Evolutionary conservation across 116 monocot species (phyloP).

Genomic region (Zostera marina): DNA sequence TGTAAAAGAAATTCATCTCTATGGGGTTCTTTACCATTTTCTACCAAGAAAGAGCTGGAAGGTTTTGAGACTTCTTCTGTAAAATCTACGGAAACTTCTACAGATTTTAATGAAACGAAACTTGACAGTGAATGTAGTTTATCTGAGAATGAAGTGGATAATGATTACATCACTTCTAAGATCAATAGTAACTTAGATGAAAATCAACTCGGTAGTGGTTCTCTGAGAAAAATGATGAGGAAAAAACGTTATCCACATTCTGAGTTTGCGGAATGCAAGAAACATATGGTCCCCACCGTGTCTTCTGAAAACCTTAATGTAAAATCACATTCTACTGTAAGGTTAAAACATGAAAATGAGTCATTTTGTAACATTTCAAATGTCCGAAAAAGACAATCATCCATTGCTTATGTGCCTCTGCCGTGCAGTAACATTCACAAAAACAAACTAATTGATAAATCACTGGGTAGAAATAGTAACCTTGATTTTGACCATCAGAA

Average conservation of each 20-base stretch:
- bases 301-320: not conserved
- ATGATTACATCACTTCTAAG: constrained; percentile 6
- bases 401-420: not conserved
- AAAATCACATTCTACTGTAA: no score
- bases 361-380: not conserved
- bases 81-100: constrained; percentile 6
- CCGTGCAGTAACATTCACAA: not conserved
- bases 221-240: constrained; percentile 74
- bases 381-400: not conserved
- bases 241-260: constrained; percentile 27
- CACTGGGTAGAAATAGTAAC: not conserved
- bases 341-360: no score
- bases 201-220: constrained; percentile 12
- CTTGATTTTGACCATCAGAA: not conserved
- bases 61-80: constrained; percentile 7
- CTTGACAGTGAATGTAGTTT: constrained; percentile 8
- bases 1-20: constrained; percentile 17
- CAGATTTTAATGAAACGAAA: constrained; percentile 4
- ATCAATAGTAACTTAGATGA: constrained; percentile 4
- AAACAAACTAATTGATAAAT: not conserved
- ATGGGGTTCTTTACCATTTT: constrained; percentile 57
- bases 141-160: constrained; percentile 6
- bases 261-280: constrained; percentile 29
- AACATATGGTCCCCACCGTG: not conserved
- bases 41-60: constrained; percentile 10